phyloP scores from a whole-genome alignment of 2,329 filamentous ascomycete species.

The Paramyrothecium roridum region DNA sequence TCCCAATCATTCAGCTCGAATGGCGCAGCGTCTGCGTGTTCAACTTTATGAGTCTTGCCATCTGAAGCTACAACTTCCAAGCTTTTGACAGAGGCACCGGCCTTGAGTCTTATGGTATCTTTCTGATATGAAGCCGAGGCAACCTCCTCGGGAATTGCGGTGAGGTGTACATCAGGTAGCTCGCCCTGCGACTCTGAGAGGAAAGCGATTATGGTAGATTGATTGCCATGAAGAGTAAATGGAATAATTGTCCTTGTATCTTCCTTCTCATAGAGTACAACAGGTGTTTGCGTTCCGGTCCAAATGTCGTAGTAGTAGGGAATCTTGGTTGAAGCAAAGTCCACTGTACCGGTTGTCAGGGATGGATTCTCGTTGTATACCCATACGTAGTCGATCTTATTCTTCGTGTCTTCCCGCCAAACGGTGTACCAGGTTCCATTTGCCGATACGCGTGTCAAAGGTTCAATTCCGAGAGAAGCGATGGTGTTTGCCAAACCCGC shows the following conservation, averaged over 20 bases:
- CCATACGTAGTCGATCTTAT: neutral
- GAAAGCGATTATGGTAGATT: neutral
- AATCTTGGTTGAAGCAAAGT: neutral
- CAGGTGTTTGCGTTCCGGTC: neutral
- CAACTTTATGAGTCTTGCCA: neutral
- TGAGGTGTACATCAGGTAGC: neutral
- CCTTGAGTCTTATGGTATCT: neutral
- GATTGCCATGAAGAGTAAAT: neutral
- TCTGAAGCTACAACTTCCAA: neutral
- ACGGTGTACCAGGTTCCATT: neutral
- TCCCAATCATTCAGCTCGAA: neutral
- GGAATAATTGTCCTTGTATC: neutral
- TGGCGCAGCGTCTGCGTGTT: neutral
- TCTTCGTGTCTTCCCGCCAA: neutral
- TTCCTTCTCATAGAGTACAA: neutral
- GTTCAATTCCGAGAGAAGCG: neutral
- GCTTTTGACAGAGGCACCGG: neutral
- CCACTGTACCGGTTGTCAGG: neutral
- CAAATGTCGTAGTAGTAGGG: neutral
- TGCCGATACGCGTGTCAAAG: neutral
- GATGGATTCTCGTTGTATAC: neutral
- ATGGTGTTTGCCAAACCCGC: neutral
- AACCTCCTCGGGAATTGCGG: neutral
- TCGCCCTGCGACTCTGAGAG: neutral
- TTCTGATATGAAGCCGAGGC: neutral